Base-by-base conservation (phyloP, 305 asterid genomes). In the Fraxinus nigra region DNA sequence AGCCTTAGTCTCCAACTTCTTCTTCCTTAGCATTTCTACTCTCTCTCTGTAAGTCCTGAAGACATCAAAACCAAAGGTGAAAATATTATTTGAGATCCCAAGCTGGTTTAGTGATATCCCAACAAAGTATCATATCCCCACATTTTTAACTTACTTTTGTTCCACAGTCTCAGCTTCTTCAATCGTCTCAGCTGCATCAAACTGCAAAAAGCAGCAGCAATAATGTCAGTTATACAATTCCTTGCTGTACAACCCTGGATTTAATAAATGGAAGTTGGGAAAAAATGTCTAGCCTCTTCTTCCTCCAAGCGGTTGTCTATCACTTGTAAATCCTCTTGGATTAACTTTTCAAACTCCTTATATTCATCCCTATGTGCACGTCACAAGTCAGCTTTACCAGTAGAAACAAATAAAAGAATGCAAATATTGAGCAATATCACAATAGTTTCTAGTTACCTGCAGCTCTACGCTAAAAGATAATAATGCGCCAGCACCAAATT, bases 231-330 rank as follows among this genome's bases (percentile, higher is more conserved):
- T 33, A 80, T 24, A 74, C 70, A 34, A 30, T 76, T 83, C 70
- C 63, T 65, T 48, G 72, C 56, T 40, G 51, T 26, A 61, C 69
- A 65, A 24, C 67, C 67, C 67, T 18, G 67, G 67, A 56, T 18
- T 56, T 18, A 24, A 70, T 37, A 32, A 70, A 75, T 67, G 84
- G 37, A 81, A 79, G 80, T 26, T 54, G 0, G 38, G 59, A 82
- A 18, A 76, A 83, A 75, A 63, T 18, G 80, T 4, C 79, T 82
- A 14, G 93, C 99, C 99, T 94, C 99, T 83, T 95, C 99, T 89
- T 95, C 98, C 92, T 95, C 99, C 93, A 95, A 48, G 30, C 95
- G 97, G 82, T 89, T 89, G 86, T 95, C 99, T 37, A 95, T 81
- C 86, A 89, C 92, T 85, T 89, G 84, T 72, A 95, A 83, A 85